Base-by-base conservation (phyloP, 345 rosid species). In the Hibiscus tridactylites region DNA sequence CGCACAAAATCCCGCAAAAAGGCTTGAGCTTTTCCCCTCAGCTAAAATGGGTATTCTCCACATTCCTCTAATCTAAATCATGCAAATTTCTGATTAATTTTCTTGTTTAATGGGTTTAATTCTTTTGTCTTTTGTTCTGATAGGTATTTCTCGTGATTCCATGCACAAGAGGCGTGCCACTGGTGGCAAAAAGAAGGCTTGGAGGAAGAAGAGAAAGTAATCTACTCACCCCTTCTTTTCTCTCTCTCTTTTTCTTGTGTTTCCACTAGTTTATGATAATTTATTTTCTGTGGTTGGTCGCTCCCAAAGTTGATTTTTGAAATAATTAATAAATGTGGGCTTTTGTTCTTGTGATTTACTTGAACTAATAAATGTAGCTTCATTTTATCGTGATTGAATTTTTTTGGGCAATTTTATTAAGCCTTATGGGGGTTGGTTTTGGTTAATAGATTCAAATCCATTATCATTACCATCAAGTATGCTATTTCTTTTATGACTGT, bases 121-220 rank as follows among this genome's bases (percentile, higher is more conserved):
- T 26, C 0, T 9, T 37, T 68, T 29, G 2, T 61, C 8, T 21
- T 31, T 26, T 65, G 21, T 62, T 16, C 57, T 74, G 61, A 12
- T 71, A 87, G 97, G 97, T 75, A 89, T 89, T 65, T 91, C 94
- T 60, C 92, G 92, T 83, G 94, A 91, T 83, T 89, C 90, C 5
- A 87, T 87, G 92, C 94, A 89, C 88, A 91, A 91, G 88, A 85
- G 97, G 80, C 90, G 97, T 76, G 97, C 94, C 83, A 89, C 97
- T 44, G 97, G 97, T 24, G 94, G 97, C 74, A 91, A 91, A 82
- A 86, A 88, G 90, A 88, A 89, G 84, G 88, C 88, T 0, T 89
- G 97, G 97, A 89, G 97, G 82, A 91, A 89, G 92, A 91, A 91
- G 97, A 73, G 97, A 85, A 91, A 91, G 94, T 91, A 71, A 72